phyloP scores from a whole-genome alignment of 2,329 filamentous ascomycete species.

The Aspergillus pseudoviridinutans region DNA sequence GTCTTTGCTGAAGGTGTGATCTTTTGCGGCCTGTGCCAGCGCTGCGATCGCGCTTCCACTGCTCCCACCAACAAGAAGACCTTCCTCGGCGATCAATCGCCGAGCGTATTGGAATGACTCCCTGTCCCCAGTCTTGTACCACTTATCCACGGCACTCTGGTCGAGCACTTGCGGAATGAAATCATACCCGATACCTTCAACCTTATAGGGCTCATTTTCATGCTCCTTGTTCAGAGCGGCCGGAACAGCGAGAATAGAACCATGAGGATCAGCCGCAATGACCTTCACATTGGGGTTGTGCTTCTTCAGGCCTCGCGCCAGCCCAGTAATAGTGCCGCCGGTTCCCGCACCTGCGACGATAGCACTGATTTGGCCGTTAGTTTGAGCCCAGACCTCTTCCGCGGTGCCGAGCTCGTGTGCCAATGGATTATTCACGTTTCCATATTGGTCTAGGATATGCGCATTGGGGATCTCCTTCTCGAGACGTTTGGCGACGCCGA shows the following conservation, averaged over 20 bases:
- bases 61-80: conserved; percentile 86
- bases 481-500: conserved; percentile 84
- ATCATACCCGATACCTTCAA: conserved; percentile 97
- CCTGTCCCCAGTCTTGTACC: conserved; percentile 96
- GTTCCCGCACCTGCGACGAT: conserved; percentile 91
- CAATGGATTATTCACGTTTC: conserved; percentile 83
- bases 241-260: conserved; percentile 84
- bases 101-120: conserved; percentile 90
- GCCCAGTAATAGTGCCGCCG: conserved; percentile 88
- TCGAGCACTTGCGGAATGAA: conserved; percentile 94
- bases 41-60: conserved; percentile 89
- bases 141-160: conserved; percentile 74
- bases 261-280: conserved; percentile 86
- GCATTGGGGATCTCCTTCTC: conserved; percentile 96
- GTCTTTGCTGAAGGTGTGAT: conserved; percentile 71
- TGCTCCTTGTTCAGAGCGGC: conserved; percentile 73
- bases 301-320: conserved; percentile 80
- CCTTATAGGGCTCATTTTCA: conserved; percentile 86
- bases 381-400: conserved; percentile 94
- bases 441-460: conserved; percentile 95
- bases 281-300: conserved; percentile 83
- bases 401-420: conserved; percentile 94
- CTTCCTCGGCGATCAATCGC: conserved; percentile 87
- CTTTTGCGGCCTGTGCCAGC: conserved; percentile 70
- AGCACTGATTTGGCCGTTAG: conserved; percentile 72